These are phyloP conservation scores for Castanea mollissima DNA, from an alignment of 306 rosid genomes.

Conservation along the genomic window DNA sequence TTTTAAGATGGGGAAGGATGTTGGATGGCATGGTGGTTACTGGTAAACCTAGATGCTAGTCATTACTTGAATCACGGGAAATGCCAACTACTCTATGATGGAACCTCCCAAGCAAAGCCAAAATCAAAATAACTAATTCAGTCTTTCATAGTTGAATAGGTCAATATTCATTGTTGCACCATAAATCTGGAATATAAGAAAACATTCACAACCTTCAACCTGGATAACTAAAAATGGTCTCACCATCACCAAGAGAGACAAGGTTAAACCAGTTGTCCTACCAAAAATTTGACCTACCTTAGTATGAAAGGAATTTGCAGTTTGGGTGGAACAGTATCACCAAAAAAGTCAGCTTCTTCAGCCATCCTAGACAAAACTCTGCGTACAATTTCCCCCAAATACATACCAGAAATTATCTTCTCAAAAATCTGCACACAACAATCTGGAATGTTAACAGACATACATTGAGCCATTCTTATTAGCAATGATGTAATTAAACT, in stretches of 20 bases:
- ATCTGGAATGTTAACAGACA: conserved; percentile 21
- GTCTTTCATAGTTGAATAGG: conserved; percentile 4
- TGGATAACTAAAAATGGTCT: background rate
- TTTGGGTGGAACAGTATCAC: conserved; percentile 78
- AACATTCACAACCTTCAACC: conserved; percentile 8
- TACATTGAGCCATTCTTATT: conserved; percentile 2
- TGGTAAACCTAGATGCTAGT: background rate
- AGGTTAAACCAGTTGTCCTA: background rate
- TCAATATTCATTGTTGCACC: conserved; percentile 5
- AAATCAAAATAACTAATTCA: background rate
- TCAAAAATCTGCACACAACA: conserved; percentile 71
- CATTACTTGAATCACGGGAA: background rate
- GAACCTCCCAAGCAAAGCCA: background rate
- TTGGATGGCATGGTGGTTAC: background rate
- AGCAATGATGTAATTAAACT: conserved; percentile 3
- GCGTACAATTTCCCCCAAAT: conserved; percentile 86
- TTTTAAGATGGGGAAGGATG: background rate
- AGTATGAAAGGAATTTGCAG: conserved; percentile 73
- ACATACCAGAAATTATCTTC: conserved; percentile 96
- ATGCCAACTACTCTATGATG: background rate
- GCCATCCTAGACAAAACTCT: conserved; percentile 81
- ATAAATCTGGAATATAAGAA: background rate
- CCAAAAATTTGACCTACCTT: conserved; percentile 42
- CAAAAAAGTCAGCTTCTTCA: conserved; percentile 86
- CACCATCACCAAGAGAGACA: background rate